Evolutionary conservation across 2,329 filamentous ascomycete genomes (phyloP).

Genomic region (Pseudopyricularia javanii): DNA sequence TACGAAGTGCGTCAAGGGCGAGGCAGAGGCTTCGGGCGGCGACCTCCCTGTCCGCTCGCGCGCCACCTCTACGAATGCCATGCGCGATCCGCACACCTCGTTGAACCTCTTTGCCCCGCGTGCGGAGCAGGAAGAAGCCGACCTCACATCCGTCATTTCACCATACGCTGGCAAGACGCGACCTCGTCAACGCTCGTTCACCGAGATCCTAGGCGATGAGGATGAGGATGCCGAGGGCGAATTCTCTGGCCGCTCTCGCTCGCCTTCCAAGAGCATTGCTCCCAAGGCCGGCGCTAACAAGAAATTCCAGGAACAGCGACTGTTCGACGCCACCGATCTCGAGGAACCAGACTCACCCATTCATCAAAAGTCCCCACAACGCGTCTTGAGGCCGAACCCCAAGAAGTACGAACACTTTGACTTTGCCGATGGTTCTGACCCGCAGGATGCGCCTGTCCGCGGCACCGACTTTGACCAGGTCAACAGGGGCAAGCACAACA

Average conservation of each 20-base stretch:
- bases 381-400: slow-evolving; percentile 52
- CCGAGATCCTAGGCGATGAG: slow-evolving; percentile 55
- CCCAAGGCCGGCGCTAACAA: slow-evolving; percentile 45
- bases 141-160: slow-evolving; percentile 18
- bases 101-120: slow-evolving; percentile 64
- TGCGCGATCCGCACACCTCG: slow-evolving; percentile 56
- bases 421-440: slow-evolving; percentile 54
- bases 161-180: slow-evolving; percentile 39
- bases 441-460: slow-evolving; percentile 31
- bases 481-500: slow-evolving; percentile 50
- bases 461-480: slow-evolving; percentile 25
- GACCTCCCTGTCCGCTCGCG: slow-evolving; percentile 31
- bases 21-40: slow-evolving; percentile 3
- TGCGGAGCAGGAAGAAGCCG: slow-evolving; percentile 41
- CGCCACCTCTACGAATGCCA: slow-evolving; percentile 38
- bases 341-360: slow-evolving; percentile 27
- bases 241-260: slow-evolving; percentile 23
- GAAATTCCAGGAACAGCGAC: slow-evolving; percentile 49
- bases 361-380: slow-evolving; percentile 24
- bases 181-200: slow-evolving; percentile 53
- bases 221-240: slow-evolving; percentile 12
- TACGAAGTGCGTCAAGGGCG: slow-evolving; percentile 39
- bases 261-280: slow-evolving; percentile 26
- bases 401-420: slow-evolving; percentile 81
- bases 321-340: slow-evolving; percentile 39